These are phyloP conservation scores for Dorcoceras hygrometricum DNA, from an alignment of 257 asterid genomes.

Conservation along the genomic window DNA sequence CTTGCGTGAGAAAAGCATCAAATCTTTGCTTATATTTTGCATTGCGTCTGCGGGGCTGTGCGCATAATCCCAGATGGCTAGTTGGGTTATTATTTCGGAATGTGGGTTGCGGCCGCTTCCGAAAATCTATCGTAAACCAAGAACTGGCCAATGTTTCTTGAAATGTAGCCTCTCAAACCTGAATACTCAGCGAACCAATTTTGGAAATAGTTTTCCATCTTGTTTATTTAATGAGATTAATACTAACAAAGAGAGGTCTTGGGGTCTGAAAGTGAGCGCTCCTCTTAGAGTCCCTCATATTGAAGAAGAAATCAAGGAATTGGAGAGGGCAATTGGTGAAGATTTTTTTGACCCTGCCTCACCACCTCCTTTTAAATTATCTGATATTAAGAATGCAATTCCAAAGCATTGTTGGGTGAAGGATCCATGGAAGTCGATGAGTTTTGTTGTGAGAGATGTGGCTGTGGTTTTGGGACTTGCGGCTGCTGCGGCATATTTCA, in stretches of 20 bases:
- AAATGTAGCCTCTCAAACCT: constrained; percentile 30
- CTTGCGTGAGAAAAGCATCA: constrained; percentile 14
- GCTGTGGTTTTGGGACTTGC: constrained; percentile 78
- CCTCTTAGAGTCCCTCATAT: constrained; percentile 52
- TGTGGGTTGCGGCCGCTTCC: constrained; percentile 47
- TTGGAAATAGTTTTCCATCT: constrained; percentile 24
- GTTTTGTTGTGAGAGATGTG: constrained; percentile 82
- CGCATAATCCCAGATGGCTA: constrained; percentile 31
- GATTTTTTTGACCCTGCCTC: constrained; percentile 67
- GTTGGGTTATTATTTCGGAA: constrained; percentile 40
- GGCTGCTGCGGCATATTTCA: constrained; percentile 72
- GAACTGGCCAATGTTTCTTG: constrained; percentile 26
- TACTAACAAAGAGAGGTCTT: constrained; percentile 33
- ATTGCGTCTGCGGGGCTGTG: constrained; percentile 13
- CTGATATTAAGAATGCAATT: constrained; percentile 78
- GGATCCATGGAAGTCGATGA: constrained; percentile 84
- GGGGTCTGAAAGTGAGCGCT: constrained; percentile 79
- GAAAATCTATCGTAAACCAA: constrained; percentile 42
- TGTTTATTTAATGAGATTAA: constrained; percentile 26
- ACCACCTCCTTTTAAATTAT: constrained; percentile 74
- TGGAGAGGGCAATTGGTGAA: background rate
- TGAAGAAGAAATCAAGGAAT: constrained; percentile 37
- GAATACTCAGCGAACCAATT: constrained; percentile 35
- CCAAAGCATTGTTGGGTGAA: constrained; percentile 98
- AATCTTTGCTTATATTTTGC: constrained; percentile 18